These are phyloP conservation scores for Verbascum thapsus DNA, from an alignment of 257 asterid species.

Conservation along the genomic window DNA sequence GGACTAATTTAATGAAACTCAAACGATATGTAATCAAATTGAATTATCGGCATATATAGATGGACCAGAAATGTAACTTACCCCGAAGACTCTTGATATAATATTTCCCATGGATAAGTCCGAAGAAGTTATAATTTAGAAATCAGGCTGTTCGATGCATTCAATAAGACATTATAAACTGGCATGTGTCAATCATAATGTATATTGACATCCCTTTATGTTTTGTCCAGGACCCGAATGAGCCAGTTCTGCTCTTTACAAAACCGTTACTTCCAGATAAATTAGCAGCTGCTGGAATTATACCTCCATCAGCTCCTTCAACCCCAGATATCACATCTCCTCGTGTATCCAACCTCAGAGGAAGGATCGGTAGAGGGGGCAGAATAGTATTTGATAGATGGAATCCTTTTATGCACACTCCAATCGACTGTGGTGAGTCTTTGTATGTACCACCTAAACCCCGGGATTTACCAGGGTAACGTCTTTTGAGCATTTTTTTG, in stretches of 20 bases:
- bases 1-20: too few species aligned
- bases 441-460: slow-evolving; percentile 65
- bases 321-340: slow-evolving; percentile 46
- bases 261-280: slow-evolving; percentile 83
- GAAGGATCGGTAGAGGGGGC: slow-evolving; percentile 94
- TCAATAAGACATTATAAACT: too few species aligned
- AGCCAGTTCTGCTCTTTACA: slow-evolving; percentile 75
- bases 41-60: too few species aligned
- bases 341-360: slow-evolving; percentile 50
- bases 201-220: slow-evolving; percentile 14
- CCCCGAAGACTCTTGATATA: neutral
- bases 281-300: slow-evolving; percentile 82
- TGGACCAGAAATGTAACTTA: too few species aligned
- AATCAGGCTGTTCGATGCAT: neutral
- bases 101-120: too few species aligned
- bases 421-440: slow-evolving; percentile 58
- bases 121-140: slow-evolving; percentile 1
- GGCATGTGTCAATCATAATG: neutral
- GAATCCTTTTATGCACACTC: slow-evolving; percentile 74
- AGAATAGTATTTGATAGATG: slow-evolving; percentile 87
- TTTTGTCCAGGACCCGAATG: slow-evolving; percentile 74
- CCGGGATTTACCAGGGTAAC: slow-evolving; percentile 36
- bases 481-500: slow-evolving; percentile 9
- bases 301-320: slow-evolving; percentile 70
- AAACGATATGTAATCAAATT: too few species aligned